Percentiles rank a stretch among this genome's conserved stretches.
Conservation (phyloP, 2,329 filamentous ascomycete species). For the Aspergillus sp. region DNA sequence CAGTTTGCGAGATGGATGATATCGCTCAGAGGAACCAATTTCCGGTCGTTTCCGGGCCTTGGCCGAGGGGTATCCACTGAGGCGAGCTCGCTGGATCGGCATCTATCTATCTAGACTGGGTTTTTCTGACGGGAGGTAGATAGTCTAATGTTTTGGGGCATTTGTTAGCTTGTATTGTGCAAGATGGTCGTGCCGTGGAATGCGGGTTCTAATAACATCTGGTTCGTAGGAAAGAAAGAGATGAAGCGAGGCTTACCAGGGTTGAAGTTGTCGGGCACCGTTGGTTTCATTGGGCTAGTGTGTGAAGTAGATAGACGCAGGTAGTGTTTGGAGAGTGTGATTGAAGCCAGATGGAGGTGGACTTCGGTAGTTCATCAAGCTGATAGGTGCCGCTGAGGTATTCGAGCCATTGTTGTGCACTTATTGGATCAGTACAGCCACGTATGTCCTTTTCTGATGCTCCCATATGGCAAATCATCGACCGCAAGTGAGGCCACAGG, state of each 20-base stretch:
- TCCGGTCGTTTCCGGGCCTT: neutral
- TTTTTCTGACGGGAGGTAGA: neutral
- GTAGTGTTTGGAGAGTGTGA: neutral
- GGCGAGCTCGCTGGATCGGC: neutral
- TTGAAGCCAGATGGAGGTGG: neutral
- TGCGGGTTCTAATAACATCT: too few species aligned
- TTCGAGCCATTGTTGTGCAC: neutral
- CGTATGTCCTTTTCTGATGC: neutral
- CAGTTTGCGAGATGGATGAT: neutral
- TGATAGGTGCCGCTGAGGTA: neutral
- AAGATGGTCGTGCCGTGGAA: too few species aligned
- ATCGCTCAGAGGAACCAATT: neutral
- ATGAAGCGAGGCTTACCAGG: too few species aligned
- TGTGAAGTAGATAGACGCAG: neutral
- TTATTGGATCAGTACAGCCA: neutral
- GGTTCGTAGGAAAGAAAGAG: too few species aligned
- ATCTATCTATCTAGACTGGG: neutral
- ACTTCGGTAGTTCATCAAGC: neutral
- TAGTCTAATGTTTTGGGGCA: neutral
- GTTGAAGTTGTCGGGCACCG: too few species aligned
- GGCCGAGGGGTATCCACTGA: neutral
- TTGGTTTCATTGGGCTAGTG: too few species aligned
- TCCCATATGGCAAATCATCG: neutral
- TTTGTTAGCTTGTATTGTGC: neutral
- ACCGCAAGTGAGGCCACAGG: neutral